Percentiles rank a stretch among this genome's conserved stretches.
Evolutionary conservation across 1,139 yeast genomes (phyloP).

Genomic region (Geotrichum macrosporum): DNA sequence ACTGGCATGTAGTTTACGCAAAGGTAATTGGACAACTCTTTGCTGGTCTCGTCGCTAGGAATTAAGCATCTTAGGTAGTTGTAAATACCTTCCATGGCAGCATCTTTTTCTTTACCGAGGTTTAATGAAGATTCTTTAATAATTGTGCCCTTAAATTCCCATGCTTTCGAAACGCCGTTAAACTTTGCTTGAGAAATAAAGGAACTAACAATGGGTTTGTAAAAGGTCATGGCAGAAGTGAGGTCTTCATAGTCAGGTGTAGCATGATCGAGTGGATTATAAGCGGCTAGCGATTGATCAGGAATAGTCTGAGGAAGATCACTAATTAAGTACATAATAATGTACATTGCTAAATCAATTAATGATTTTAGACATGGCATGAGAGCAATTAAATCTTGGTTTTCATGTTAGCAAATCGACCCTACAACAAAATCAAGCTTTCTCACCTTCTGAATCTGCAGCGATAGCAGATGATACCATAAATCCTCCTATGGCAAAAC

Average conservation of each 20-base stretch:
- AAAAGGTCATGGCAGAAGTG: not conserved
- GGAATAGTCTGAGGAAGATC: not conserved
- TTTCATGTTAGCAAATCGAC: too few relatives aligned
- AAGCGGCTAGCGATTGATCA: not conserved
- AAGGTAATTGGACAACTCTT: not conserved
- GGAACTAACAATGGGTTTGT: conserved; percentile 6
- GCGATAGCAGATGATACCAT: too few relatives aligned
- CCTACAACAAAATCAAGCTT: too few relatives aligned
- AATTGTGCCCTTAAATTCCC: not conserved
- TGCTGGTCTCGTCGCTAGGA: not conserved
- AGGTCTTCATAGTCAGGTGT: not conserved
- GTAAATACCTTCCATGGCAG: not conserved
- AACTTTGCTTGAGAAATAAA: not conserved
- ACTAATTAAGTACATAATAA: conserved; percentile 1
- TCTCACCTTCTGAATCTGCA: too few relatives aligned
- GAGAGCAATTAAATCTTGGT: too few relatives aligned
- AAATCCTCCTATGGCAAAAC: not conserved
- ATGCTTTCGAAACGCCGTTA: not conserved
- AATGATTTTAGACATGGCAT: not conserved
- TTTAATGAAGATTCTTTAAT: not conserved
- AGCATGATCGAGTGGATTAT: not conserved
- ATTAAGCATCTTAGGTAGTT: not conserved
- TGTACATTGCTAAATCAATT: conserved; percentile 2
- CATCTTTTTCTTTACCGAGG: not conserved
- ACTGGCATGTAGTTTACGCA: not conserved